These are phyloP conservation scores for Malassezia nana DNA, from an alignment of 1,284 basidiomycete genomes.

Conservation along the genomic window DNA sequence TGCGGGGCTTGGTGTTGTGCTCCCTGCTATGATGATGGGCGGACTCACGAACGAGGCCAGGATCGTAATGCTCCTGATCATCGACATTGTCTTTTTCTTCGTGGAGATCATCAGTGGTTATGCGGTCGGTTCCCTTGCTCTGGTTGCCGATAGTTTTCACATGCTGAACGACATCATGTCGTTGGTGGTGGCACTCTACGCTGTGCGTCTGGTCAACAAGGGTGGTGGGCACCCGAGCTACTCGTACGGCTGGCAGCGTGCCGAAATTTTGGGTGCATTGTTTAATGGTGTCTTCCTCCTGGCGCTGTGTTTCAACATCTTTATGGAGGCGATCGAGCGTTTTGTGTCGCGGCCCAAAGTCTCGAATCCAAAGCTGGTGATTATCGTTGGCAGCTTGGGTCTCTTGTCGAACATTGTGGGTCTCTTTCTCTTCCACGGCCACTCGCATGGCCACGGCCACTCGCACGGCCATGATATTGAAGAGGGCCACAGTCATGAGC, in stretches of 20 bases:
- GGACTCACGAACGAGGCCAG: constrained; percentile 33
- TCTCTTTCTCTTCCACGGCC: constrained; percentile 80
- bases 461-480: constrained; percentile 55
- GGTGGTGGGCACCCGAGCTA: constrained; percentile 53
- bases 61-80: constrained; percentile 62
- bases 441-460: constrained; percentile 51
- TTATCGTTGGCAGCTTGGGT: constrained; percentile 80
- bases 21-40: no score
- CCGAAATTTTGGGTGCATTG: constrained; percentile 74
- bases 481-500: constrained; percentile 13
- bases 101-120: constrained; percentile 70
- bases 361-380: constrained; percentile 70
- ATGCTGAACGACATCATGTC: constrained; percentile 80
- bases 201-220: constrained; percentile 56
- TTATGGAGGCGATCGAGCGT: constrained; percentile 79
- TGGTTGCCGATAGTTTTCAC: constrained; percentile 94
- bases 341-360: constrained; percentile 72
- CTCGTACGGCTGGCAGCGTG: constrained; percentile 93
- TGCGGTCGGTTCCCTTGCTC: constrained; percentile 82
- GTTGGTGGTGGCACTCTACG: constrained; percentile 85
- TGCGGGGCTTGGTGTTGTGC: neutral
- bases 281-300: constrained; percentile 93
- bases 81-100: constrained; percentile 84
- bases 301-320: constrained; percentile 91
- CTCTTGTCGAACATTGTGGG: constrained; percentile 86